Conservation (phyloP, 305 asterid genomes). For the Fraxinus latifolia region DNA sequence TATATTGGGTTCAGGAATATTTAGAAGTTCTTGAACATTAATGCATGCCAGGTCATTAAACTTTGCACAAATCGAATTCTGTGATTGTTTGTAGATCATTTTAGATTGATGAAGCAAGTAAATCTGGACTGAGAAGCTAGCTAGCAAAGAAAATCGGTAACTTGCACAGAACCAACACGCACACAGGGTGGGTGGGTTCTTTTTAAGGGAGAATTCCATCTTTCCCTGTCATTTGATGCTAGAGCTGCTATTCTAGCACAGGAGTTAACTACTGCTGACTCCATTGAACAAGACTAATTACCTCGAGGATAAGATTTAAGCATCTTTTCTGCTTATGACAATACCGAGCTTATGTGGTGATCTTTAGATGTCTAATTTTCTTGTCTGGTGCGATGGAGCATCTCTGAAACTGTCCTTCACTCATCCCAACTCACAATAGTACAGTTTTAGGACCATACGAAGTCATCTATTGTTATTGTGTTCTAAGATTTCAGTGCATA, state of each 20-base stretch:
- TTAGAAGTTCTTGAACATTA: background rate
- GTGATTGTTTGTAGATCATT: background rate
- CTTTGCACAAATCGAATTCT: background rate
- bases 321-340: background rate
- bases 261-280: background rate
- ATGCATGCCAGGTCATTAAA: background rate
- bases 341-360: background rate
- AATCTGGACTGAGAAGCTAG: background rate
- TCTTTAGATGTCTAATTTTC: background rate
- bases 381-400: background rate
- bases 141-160: background rate
- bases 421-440: background rate
- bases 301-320: background rate
- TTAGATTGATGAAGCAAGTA: background rate
- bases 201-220: background rate
- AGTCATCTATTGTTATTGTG: background rate
- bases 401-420: background rate
- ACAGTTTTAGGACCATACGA: background rate
- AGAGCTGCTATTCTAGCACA: background rate
- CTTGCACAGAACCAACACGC: background rate
- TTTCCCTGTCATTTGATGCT: background rate
- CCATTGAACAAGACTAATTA: background rate
- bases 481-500: background rate
- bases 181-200: background rate
- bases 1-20: background rate